phyloP scores from a whole-genome alignment of 805 yeast genomes.

The Maudiozyma barnettii region DNA sequence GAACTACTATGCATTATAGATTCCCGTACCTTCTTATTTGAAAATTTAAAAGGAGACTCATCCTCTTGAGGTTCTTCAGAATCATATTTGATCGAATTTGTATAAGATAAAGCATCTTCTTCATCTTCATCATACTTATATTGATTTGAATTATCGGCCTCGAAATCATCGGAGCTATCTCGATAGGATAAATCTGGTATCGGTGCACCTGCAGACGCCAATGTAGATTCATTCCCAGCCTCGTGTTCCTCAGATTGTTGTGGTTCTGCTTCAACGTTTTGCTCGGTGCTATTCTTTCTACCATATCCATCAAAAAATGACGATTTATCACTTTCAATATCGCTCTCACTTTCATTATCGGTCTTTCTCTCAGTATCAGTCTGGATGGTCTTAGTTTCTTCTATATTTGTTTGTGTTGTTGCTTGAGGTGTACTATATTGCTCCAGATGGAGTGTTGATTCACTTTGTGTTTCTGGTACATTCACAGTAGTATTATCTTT shows the following conservation, averaged over 20 bases:
- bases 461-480: no score
- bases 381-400: background rate
- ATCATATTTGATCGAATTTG: conserved; percentile 6
- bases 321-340: background rate
- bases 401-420: background rate
- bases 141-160: background rate
- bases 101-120: conserved; percentile 7
- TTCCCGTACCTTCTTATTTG: conserved; percentile 7
- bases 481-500: no score
- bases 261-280: no score
- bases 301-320: no score
- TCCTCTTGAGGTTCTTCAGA: conserved; percentile 5
- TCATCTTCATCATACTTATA: background rate
- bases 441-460: background rate
- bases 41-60: conserved; percentile 9
- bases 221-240: no score
- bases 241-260: no score
- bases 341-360: no score
- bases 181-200: background rate
- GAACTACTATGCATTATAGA: conserved; percentile 13
- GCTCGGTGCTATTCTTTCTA: no score
- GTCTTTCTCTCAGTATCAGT: background rate
- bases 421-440: no score
- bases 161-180: background rate
- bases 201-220: background rate